Conservation (phyloP, 176 grass and related monocot genomes). For the Eleusine coracana region DNA sequence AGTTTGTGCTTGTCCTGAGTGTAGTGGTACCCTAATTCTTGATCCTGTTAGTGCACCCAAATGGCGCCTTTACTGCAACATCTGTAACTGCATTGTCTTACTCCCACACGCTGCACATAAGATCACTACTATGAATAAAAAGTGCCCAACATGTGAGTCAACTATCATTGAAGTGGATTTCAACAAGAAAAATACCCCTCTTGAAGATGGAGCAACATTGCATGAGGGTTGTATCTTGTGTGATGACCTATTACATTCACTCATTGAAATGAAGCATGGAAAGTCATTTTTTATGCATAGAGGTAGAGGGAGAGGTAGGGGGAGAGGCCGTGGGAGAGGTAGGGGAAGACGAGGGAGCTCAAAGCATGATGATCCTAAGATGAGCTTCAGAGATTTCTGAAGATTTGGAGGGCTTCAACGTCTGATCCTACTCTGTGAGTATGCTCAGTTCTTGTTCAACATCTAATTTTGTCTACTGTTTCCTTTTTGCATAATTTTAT, state of each 20-base stretch:
- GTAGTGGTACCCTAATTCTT: slow-evolving; percentile 78
- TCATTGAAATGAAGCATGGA: slow-evolving; percentile 92
- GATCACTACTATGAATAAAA: slow-evolving; percentile 75
- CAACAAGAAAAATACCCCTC: slow-evolving; percentile 93
- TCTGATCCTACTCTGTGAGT: background rate
- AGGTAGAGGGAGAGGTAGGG: slow-evolving; percentile 63
- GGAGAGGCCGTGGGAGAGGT: slow-evolving; percentile 47
- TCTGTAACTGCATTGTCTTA: slow-evolving; percentile 82
- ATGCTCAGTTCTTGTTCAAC: background rate
- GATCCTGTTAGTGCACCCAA: slow-evolving; percentile 94
- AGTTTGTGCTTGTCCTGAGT: slow-evolving; percentile 95
- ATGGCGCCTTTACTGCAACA: slow-evolving; percentile 94
- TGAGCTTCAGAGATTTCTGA: slow-evolving; percentile 97
- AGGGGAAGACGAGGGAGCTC: slow-evolving; percentile 56
- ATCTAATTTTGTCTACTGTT: background rate
- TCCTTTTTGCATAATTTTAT: background rate
- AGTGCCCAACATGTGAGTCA: slow-evolving; percentile 75
- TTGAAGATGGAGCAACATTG: slow-evolving; percentile 76
- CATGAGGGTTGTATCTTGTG: slow-evolving; percentile 93
- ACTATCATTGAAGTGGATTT: slow-evolving; percentile 96
- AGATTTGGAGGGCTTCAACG: background rate
- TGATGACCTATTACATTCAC: slow-evolving; percentile 87
- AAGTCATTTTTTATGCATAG: slow-evolving; percentile 74
- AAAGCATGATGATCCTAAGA: slow-evolving; percentile 81
- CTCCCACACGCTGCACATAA: slow-evolving; percentile 82